These are phyloP conservation scores for Ophiocordyceps sinensis DNA, from an alignment of 2,329 filamentous ascomycete genomes.

Conservation along the genomic window DNA sequence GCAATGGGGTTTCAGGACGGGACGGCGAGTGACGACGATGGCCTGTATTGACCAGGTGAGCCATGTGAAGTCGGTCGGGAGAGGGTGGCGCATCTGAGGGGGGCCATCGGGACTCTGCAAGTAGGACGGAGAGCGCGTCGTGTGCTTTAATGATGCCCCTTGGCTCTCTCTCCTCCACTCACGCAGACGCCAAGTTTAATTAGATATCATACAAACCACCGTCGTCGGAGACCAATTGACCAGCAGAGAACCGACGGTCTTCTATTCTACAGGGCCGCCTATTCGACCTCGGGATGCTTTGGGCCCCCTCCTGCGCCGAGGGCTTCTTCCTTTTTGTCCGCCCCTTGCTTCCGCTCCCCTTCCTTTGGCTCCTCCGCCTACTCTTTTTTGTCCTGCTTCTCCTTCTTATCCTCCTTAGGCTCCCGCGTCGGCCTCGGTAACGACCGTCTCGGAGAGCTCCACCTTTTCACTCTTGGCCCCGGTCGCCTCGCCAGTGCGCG, in stretches of 20 bases:
- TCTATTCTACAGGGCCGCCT: too few relatives aligned
- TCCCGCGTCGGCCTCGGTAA: slow-evolving; percentile 22
- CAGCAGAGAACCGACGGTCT: too few relatives aligned
- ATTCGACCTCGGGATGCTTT: background rate
- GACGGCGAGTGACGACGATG: slow-evolving; percentile 42
- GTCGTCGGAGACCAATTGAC: too few relatives aligned
- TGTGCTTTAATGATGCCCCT: too few relatives aligned
- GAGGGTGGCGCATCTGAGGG: background rate
- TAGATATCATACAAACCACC: too few relatives aligned
- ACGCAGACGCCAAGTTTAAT: too few relatives aligned
- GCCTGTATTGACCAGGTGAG: slow-evolving; percentile 29
- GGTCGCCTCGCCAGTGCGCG: background rate
- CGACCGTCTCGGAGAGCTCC: slow-evolving; percentile 18
- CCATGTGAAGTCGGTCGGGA: background rate
- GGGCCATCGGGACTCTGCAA: too few relatives aligned
- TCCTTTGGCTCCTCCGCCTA: background rate
- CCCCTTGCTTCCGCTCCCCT: background rate
- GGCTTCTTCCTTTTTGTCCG: too few relatives aligned
- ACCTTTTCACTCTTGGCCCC: slow-evolving; percentile 1
- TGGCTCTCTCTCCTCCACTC: too few relatives aligned
- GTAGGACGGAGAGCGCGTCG: too few relatives aligned
- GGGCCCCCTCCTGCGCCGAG: too few relatives aligned
- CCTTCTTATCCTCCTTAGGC: slow-evolving; percentile 12
- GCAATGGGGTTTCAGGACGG: slow-evolving; percentile 36
- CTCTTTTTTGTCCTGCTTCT: slow-evolving; percentile 1